These are phyloP conservation scores for Rhizodiscina lignyota DNA, from an alignment of 495 filamentous ascomycete species.

Conservation along the genomic window DNA sequence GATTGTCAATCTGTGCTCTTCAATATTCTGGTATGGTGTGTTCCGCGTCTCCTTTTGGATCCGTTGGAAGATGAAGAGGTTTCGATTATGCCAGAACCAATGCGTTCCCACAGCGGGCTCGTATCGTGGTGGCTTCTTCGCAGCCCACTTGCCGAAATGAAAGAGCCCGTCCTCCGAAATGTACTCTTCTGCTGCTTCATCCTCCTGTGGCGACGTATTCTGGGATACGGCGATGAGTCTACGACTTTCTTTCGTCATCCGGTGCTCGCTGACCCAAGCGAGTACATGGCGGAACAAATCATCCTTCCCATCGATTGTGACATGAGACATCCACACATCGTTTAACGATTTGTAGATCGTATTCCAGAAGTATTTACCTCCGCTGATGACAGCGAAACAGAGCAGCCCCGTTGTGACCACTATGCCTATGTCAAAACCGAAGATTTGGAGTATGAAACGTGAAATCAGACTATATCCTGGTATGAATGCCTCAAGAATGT, in stretches of 20 bases:
- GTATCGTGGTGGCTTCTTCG: background rate
- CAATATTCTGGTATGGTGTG: background rate
- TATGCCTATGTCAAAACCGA: conserved; percentile 54
- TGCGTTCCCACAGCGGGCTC: background rate
- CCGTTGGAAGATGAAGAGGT: background rate
- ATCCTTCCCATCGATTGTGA: conserved; percentile 39
- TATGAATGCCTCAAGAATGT: conserved; percentile 60
- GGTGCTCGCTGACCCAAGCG: conserved; percentile 41
- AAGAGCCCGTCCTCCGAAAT: background rate
- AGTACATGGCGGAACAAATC: conserved; percentile 44
- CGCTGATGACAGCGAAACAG: conserved; percentile 16
- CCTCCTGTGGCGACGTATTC: background rate
- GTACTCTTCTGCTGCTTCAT: background rate
- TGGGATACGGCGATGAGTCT: conserved; percentile 40
- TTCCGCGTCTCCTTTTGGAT: background rate
- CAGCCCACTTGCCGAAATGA: background rate
- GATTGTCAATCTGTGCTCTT: background rate
- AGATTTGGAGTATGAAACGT: conserved; percentile 35
- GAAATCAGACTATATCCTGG: conserved; percentile 56
- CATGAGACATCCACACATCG: conserved; percentile 27
- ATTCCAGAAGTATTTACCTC: conserved; percentile 13
- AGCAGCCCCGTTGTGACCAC: conserved; percentile 47
- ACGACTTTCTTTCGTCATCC: conserved; percentile 32
- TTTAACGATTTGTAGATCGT: no score
- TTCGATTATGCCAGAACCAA: background rate